These are phyloP conservation scores for Arxiozyma telluris DNA, from an alignment of 1,139 yeast species.

Conservation along the genomic window DNA sequence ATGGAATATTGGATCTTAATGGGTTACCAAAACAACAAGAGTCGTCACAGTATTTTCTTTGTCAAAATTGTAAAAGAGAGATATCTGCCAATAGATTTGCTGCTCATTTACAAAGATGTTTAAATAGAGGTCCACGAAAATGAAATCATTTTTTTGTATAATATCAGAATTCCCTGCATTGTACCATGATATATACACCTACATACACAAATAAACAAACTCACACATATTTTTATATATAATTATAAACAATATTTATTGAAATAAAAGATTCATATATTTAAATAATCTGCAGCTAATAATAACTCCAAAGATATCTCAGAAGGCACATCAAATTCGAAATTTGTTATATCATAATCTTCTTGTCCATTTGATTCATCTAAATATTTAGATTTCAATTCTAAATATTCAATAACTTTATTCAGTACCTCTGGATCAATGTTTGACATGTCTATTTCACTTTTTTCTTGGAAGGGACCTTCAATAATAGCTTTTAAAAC, in stretches of 20 bases:
- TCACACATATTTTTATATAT: neutral
- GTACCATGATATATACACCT: neutral
- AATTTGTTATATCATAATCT: slow-evolving; percentile 57
- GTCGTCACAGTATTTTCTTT: slow-evolving; percentile 50
- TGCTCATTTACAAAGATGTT: slow-evolving; percentile 81
- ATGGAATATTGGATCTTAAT: slow-evolving; percentile 22
- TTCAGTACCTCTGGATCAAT: slow-evolving; percentile 68
- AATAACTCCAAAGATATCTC: slow-evolving; percentile 85
- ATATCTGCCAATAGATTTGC: slow-evolving; percentile 91
- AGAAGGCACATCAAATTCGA: slow-evolving; percentile 80
- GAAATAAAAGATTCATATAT: slow-evolving; percentile 28
- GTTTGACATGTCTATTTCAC: slow-evolving; percentile 34
- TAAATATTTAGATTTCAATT: slow-evolving; percentile 63
- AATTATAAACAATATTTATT: neutral
- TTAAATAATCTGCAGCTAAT: slow-evolving; percentile 86
- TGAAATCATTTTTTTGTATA: slow-evolving; percentile 9
- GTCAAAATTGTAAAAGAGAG: slow-evolving; percentile 74
- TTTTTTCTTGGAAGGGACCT: slow-evolving; percentile 35
- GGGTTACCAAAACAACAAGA: slow-evolving; percentile 28
- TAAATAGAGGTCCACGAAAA: slow-evolving; percentile 49
- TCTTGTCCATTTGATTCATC: slow-evolving; percentile 41
- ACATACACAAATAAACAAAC: neutral
- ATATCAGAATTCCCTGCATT: neutral
- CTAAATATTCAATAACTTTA: slow-evolving; percentile 78
- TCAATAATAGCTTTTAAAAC: slow-evolving; percentile 54